These are phyloP conservation scores for Hymenochaete sp. DNA, from an alignment of 1,284 basidiomycete genomes.

Conservation along the genomic window DNA sequence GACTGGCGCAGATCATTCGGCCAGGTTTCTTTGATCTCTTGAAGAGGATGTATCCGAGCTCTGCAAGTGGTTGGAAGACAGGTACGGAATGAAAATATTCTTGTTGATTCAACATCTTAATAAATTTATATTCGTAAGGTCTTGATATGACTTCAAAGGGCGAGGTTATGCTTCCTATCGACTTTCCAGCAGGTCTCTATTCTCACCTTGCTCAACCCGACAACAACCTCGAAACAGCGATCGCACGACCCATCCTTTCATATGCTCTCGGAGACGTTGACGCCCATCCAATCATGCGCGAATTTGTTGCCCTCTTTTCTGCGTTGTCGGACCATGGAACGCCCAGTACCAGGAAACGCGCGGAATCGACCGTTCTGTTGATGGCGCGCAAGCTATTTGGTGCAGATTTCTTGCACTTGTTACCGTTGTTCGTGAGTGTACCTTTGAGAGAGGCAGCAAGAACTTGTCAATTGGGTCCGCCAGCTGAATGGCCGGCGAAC, in stretches of 20 bases:
- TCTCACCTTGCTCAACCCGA: constrained; percentile 18
- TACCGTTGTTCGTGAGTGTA: constrained; percentile 70
- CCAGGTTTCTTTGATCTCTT: constrained; percentile 86
- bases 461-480: constrained; percentile 72
- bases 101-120: neutral
- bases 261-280: constrained; percentile 53
- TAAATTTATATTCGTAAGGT: neutral
- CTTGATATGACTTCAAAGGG: constrained; percentile 8
- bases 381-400: constrained; percentile 50
- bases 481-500: constrained; percentile 58
- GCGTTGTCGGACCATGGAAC: constrained; percentile 46
- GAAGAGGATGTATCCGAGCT: constrained; percentile 64
- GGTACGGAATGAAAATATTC: constrained; percentile 32
- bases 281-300: constrained; percentile 39
- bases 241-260: constrained; percentile 25
- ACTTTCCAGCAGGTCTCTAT: constrained; percentile 30
- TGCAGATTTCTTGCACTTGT: constrained; percentile 37
- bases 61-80: constrained; percentile 47
- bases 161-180: constrained; percentile 26
- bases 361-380: constrained; percentile 51
- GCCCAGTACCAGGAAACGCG: constrained; percentile 46
- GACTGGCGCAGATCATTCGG: constrained; percentile 56
- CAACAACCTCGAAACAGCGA: constrained; percentile 4
- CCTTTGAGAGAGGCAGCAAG: constrained; percentile 79
- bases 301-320: constrained; percentile 42